phyloP scores from a whole-genome alignment of 495 filamentous ascomycete species.

The Podospora comata region DNA sequence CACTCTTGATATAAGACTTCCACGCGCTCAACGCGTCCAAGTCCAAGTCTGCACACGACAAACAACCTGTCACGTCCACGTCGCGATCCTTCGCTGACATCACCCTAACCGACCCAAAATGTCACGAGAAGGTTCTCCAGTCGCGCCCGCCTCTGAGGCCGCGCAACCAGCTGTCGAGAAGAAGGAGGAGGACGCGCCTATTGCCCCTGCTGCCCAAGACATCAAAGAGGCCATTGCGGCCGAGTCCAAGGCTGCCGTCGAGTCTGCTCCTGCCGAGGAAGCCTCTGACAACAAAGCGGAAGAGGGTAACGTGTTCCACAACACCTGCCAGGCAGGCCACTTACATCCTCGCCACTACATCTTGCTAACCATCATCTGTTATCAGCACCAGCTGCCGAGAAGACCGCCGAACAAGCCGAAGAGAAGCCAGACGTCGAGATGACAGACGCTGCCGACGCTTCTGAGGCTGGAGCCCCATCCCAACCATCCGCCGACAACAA shows the following conservation, averaged over 20 bases:
- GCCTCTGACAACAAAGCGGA: conserved; percentile 24
- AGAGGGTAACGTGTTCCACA: conserved; percentile 17
- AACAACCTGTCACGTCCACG: conserved; percentile 14
- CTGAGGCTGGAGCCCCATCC: conserved; percentile 26
- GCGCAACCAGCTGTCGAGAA: conserved; percentile 19
- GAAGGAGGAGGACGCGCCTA: conserved; percentile 24
- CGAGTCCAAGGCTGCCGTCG: conserved; percentile 22
- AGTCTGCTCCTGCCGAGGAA: conserved; percentile 22
- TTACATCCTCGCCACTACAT: not conserved
- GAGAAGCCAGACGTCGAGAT: conserved; percentile 40
- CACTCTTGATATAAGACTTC: conserved; percentile 13
- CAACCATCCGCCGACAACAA: conserved; percentile 22
- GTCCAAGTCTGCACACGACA: conserved; percentile 17
- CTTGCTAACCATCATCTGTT: conserved; percentile 23
- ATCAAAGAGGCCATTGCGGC: conserved; percentile 19
- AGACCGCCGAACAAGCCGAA: conserved; percentile 28
- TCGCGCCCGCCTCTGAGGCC: conserved; percentile 18
- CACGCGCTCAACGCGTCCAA: conserved; percentile 34
- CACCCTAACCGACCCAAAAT: conserved; percentile 20
- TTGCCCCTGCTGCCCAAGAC: conserved; percentile 9
- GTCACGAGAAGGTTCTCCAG: conserved; percentile 22
- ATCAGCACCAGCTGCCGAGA: conserved; percentile 22
- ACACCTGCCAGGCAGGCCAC: not conserved
- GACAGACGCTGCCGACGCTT: conserved; percentile 32
- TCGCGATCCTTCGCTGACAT: conserved; percentile 25